Evolutionary conservation across 345 rosid species (phyloP).

Genomic region (Boechera retrofracta): DNA sequence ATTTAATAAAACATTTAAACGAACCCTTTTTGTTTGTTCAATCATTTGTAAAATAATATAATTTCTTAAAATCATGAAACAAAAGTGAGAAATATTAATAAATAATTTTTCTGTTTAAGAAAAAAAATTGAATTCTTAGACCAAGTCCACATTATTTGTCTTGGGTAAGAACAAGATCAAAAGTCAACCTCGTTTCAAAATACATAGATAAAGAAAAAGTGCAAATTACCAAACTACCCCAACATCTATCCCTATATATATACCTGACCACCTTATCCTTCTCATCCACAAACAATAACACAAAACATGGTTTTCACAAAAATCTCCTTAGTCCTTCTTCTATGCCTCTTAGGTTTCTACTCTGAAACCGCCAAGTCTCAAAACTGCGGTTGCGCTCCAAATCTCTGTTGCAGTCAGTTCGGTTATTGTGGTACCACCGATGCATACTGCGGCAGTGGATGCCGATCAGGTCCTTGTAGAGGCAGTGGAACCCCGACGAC

Average conservation of each 20-base stretch:
- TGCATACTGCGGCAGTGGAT: conserved; percentile 54
- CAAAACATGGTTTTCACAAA: conserved; percentile 34
- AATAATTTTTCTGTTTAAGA: not conserved
- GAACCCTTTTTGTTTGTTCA: not conserved
- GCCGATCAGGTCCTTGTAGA: conserved; percentile 57
- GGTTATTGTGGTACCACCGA: conserved; percentile 52
- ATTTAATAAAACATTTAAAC: not conserved
- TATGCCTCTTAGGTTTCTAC: conserved; percentile 36
- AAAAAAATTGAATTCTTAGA: not conserved
- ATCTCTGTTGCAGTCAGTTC: conserved; percentile 54
- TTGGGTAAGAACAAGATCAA: not conserved
- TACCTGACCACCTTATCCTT: conserved; percentile 7
- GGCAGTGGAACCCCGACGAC: not conserved
- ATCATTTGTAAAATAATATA: not conserved
- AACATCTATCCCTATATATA: conserved; percentile 17
- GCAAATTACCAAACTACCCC: conserved; percentile 39
- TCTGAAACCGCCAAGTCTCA: conserved; percentile 47
- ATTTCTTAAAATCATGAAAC: not conserved
- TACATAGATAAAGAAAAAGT: not conserved
- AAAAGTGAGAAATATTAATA: not conserved
- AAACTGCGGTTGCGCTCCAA: conserved; percentile 59
- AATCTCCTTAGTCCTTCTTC: conserved; percentile 20
- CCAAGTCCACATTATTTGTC: conserved; percentile 7
- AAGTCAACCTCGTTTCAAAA: conserved; percentile 8
- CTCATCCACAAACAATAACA: conserved; percentile 9